Percentiles rank a stretch among this genome's conserved stretches.
These are phyloP conservation scores for Tuber microsphaerosporum DNA, from an alignment of 495 filamentous ascomycete species.

Conservation along the genomic window DNA sequence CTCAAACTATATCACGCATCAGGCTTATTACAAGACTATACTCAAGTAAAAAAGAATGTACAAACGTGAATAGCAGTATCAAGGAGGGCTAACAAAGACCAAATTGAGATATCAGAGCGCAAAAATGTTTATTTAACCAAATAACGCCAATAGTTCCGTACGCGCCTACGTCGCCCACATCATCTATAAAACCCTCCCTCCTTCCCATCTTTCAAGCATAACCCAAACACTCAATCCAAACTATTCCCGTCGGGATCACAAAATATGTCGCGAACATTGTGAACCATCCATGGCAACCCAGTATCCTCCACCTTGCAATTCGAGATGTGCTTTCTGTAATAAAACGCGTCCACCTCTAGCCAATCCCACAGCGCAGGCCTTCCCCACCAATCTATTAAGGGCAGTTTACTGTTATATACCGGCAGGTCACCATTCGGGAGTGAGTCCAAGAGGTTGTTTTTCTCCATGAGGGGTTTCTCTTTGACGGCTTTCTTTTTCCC, in stretches of 20 bases:
- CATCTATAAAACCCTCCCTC: neutral
- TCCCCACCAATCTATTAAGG: conserved; percentile 31
- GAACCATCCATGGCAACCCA: conserved; percentile 2
- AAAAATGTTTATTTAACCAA: neutral
- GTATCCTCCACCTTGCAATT: conserved; percentile 10
- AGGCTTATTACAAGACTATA: neutral
- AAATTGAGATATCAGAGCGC: neutral
- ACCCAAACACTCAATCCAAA: conserved; percentile 13
- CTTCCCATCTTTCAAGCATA: neutral
- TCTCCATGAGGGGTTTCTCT: conserved; percentile 31
- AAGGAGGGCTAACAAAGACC: neutral
- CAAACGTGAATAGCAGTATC: neutral
- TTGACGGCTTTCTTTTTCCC: neutral
- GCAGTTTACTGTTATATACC: conserved; percentile 14
- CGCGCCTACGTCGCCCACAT: neutral
- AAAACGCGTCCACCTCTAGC: conserved; percentile 27
- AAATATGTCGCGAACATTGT: conserved; percentile 32
- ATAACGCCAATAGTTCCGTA: neutral
- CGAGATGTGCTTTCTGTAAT: conserved; percentile 22
- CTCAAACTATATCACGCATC: neutral
- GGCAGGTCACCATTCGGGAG: conserved; percentile 25
- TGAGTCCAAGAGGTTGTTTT: conserved; percentile 25
- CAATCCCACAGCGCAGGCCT: conserved; percentile 22
- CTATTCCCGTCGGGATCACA: conserved; percentile 25
- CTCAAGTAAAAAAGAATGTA: neutral